phyloP scores from a whole-genome alignment of 805 yeast species.

The Sungouiozyma ichnusensis region DNA sequence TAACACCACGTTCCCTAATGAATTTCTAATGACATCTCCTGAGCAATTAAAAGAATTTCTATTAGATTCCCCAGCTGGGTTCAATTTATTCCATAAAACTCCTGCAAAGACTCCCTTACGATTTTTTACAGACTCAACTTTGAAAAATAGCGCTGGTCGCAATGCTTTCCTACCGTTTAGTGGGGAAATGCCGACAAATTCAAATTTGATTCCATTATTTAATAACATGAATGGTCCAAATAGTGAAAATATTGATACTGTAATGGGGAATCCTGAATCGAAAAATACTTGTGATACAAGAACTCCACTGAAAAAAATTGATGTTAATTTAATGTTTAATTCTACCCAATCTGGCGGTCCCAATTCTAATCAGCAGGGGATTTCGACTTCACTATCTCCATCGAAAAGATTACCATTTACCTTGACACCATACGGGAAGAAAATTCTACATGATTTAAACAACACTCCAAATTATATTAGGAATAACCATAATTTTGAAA shows the following conservation, averaged over 20 bases:
- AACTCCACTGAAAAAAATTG: slow-evolving; percentile 26
- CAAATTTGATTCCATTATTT: slow-evolving; percentile 8
- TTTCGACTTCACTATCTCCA: slow-evolving; percentile 18
- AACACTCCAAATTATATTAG: slow-evolving; percentile 19
- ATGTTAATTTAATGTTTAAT: slow-evolving; percentile 27
- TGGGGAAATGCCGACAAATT: slow-evolving; percentile 5
- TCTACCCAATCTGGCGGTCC: slow-evolving; percentile 9
- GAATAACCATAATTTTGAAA: slow-evolving; percentile 7
- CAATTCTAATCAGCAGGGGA: neutral
- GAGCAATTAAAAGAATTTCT: slow-evolving; percentile 28
- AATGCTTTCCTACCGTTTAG: slow-evolving; percentile 1
- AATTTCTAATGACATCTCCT: slow-evolving; percentile 26
- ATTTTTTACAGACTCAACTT: slow-evolving; percentile 17
- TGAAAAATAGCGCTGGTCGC: neutral
- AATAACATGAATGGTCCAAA: slow-evolving; percentile 4
- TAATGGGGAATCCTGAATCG: neutral
- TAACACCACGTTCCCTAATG: slow-evolving; percentile 16
- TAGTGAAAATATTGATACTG: slow-evolving; percentile 2
- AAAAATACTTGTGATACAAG: slow-evolving; percentile 5
- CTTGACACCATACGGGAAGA: slow-evolving; percentile 27
- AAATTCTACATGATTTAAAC: slow-evolving; percentile 23
- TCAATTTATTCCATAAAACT: slow-evolving; percentile 25
- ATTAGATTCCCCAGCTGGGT: slow-evolving; percentile 26
- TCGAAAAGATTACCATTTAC: slow-evolving; percentile 21
- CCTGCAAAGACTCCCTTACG: slow-evolving; percentile 29